Conservation (phyloP, 2,329 filamentous ascomycete genomes). For the Nigrograna mackinnonii region DNA sequence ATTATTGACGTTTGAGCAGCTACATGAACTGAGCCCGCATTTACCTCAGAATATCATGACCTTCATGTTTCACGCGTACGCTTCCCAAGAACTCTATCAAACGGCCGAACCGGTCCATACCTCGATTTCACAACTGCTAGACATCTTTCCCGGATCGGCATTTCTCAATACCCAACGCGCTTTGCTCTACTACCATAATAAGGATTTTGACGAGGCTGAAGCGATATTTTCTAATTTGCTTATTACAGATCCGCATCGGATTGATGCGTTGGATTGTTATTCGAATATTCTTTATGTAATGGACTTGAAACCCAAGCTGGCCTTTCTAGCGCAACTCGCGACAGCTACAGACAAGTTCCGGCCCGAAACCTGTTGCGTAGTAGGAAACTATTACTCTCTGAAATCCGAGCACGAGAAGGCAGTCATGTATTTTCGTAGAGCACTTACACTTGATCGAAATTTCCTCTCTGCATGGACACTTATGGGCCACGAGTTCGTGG, state of each 20-base stretch:
- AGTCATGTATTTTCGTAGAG: slow-evolving; percentile 95
- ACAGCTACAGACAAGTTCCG: slow-evolving; percentile 93
- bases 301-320: slow-evolving; percentile 82
- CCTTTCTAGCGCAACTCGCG: slow-evolving; percentile 89
- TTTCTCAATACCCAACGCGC: slow-evolving; percentile 92
- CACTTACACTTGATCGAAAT: slow-evolving; percentile 83
- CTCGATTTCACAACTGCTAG: slow-evolving; percentile 75
- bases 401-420: slow-evolving; percentile 97
- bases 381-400: slow-evolving; percentile 96
- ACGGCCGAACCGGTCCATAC: slow-evolving; percentile 75
- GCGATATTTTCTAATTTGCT: slow-evolving; percentile 70
- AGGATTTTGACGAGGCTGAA: slow-evolving; percentile 70
- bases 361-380: slow-evolving; percentile 93
- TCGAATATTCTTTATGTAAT: slow-evolving; percentile 98
- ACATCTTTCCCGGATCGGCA: slow-evolving; percentile 83
- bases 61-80: slow-evolving; percentile 90
- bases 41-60: slow-evolving; percentile 91
- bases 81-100: slow-evolving; percentile 89
- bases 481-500: slow-evolving; percentile 98
- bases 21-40: slow-evolving; percentile 71
- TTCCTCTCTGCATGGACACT: slow-evolving; percentile 97
- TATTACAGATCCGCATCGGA: slow-evolving; percentile 67
- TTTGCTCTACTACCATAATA: slow-evolving; percentile 86
- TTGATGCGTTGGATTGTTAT: slow-evolving; percentile 93
- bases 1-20: slow-evolving; percentile 47